Evolutionary conservation across 257 asterid species (phyloP), one percentile per base, ranked within the genome.

Genomic region (Gentiana macrophylla): DNA sequence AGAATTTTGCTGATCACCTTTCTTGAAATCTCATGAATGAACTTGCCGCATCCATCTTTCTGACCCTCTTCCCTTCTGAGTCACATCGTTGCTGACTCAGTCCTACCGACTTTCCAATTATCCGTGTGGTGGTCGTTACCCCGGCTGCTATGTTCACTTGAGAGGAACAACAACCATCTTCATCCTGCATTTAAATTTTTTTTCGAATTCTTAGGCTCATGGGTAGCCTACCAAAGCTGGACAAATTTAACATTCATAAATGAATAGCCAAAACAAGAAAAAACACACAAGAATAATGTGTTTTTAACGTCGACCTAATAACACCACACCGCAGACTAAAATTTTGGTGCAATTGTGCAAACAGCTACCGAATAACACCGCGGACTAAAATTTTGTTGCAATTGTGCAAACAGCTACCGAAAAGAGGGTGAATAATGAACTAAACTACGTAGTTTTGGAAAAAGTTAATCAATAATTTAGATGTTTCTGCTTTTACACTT

Each of bases 91-190:
- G 50, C 45, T 15, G 49, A 37, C n/a, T 57, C 63, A 4, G 57
- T 63, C 9, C 35, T 41, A n/a, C 33, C 47, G 13, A 1, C 50
- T 61, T 4, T 54, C 44, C 55, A 24, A 59, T 59, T 57, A 56
- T 67, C 32, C 49, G 2, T 10, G 70, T 50, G 35, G 15, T 3
- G 5, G 60, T 15, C 2, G 44, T 5, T 35, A 15, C 33, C 0
- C 34, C 15, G 0, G 13, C 52, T 8, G 55, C 55, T 24, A 43
- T 8, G n/a, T 59, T 52, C 13, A 11, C 38, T 34, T 55, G 54
- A 13, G 72, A 61, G 10, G 72, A 67, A 35, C 51, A 65, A 46
- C 65, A 65, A 3, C 36, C 64, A 45, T 59, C 70, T 55, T 65
- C 65, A 10, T 65, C 70, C 64, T 36, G 33, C 1, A 34, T 6